Evolutionary conservation across 2,329 filamentous ascomycete species (phyloP), one percentile per base, ranked within the genome.

Genomic region (Mycosphaerella sp.): DNA sequence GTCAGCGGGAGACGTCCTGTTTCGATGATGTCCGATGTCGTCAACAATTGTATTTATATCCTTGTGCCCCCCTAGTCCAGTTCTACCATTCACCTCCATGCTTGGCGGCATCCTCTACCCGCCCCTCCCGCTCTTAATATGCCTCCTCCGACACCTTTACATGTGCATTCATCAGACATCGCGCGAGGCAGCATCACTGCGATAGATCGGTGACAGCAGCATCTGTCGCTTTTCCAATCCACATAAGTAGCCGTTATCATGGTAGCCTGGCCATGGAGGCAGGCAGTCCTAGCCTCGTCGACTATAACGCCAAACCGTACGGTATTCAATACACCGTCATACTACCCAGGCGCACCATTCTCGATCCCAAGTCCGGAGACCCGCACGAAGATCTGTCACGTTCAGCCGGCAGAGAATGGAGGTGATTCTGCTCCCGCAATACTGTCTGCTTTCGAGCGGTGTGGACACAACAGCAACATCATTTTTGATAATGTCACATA

Each of bases 381-480:
- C 26, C 48, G 56, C 21, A 41, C 49, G 4, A 53, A 55, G 2
- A 17, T 43, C 12, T 58, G 56, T 46, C 38, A 58, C 8, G 53
- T 58, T 11, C 29, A 58, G 14, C 12, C 41, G 7, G 36, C 49
- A 34, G 31, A 42, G 9, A 40, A 50, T 31, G 55, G 45, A 34
- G 77, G 80, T 60, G 78, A 80, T 63, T 56, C 53, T 2, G 73
- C 76, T 23, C 76, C 77, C 6, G 74, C 78, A 39, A 79, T 81
- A 45, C 59, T 78, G 0, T 58, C 73, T 3, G 78, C 79, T 0
- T 80, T 81, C 64, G 62, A 70, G 26, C 64, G 73, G 29, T 81
- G 78, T 59, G 70, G 77, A 2, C 69, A 70, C 42, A 73, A 78
- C 48, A 77, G 78, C 40, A 76, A 69, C 46, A 72, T 82, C 54